Conservation (phyloP, 441 rosid species). For the Populus hybrid region DNA sequence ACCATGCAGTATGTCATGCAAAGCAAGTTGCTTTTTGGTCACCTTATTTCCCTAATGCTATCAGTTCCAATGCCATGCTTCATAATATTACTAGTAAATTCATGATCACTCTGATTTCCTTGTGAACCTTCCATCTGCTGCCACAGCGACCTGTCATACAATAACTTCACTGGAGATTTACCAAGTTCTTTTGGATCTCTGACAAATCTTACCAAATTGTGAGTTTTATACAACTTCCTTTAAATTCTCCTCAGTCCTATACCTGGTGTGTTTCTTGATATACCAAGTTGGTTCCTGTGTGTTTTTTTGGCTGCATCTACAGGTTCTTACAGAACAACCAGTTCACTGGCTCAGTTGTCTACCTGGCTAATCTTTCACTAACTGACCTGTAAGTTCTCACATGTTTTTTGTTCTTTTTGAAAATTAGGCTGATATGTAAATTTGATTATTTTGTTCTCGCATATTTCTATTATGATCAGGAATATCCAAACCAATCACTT, state of each 20-base stretch:
- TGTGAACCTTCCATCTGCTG: slow-evolving; percentile 16
- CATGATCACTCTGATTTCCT: slow-evolving; percentile 4
- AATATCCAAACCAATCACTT: slow-evolving; percentile 79
- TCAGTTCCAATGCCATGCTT: background rate
- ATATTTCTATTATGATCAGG: slow-evolving; percentile 38
- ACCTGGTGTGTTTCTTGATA: background rate
- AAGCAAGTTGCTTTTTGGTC: background rate
- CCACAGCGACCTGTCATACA: slow-evolving; percentile 85
- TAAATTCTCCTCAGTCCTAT: slow-evolving; percentile 6
- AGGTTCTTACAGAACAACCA: slow-evolving; percentile 86
- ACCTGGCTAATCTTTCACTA: slow-evolving; percentile 75
- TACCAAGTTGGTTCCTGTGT: slow-evolving; percentile 9
- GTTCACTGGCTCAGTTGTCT: slow-evolving; percentile 87
- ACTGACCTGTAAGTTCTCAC: slow-evolving; percentile 61
- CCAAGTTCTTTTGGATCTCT: slow-evolving; percentile 83
- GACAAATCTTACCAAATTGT: slow-evolving; percentile 74
- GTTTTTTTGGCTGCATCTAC: slow-evolving; percentile 19
- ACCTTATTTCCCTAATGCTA: background rate
- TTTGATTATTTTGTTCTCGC: slow-evolving; percentile 22
- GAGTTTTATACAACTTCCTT: slow-evolving; percentile 33
- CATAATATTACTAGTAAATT: background rate
- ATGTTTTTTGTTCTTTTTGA: slow-evolving; percentile 9
- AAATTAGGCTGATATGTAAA: slow-evolving; percentile 9
- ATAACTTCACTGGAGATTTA: slow-evolving; percentile 79
- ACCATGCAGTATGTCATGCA: background rate